These are phyloP conservation scores for Rhynchosporium secalis DNA, from an alignment of 2,329 filamentous ascomycete genomes.

Conservation along the genomic window DNA sequence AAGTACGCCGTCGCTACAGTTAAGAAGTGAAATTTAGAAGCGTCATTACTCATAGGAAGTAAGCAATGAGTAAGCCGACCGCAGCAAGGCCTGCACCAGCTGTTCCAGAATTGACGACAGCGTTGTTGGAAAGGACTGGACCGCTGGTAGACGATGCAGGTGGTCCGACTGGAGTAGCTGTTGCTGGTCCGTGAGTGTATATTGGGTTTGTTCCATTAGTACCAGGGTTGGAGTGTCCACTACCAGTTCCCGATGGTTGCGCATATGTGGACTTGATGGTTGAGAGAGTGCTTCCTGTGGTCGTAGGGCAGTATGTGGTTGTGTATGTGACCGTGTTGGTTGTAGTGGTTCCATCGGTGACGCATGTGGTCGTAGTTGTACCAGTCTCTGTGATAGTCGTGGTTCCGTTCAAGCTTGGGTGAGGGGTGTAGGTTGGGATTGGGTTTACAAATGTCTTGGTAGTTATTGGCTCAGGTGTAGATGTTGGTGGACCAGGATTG, in stretches of 20 bases:
- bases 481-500: constrained; percentile 19
- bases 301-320: constrained; percentile 22
- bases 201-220: constrained; percentile 1
- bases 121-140: constrained; percentile 17
- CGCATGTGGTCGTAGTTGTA: constrained; percentile 26
- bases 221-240: constrained; percentile 3
- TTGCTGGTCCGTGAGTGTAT: constrained; percentile 8
- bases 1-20: constrained; percentile 19
- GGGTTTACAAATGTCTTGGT: constrained; percentile 8
- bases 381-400: constrained; percentile 29
- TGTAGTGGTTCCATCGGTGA: constrained; percentile 25
- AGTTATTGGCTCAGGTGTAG: constrained; percentile 9
- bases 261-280: constrained; percentile 12
- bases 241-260: constrained; percentile 1
- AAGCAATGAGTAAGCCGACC: constrained; percentile 24
- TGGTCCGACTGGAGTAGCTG: constrained; percentile 23
- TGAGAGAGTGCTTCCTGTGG: constrained; percentile 21
- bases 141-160: constrained; percentile 9
- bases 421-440: neutral
- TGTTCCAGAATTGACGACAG: constrained; percentile 27
- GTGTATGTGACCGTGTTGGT: constrained; percentile 24
- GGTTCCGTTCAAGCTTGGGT: constrained; percentile 21
- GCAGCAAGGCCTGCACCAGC: constrained; percentile 38
- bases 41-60: constrained; percentile 23
- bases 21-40: constrained; percentile 8